Evolutionary conservation across 768 basidiomycete species (phyloP).

Genomic region (Panellus pusillus): DNA sequence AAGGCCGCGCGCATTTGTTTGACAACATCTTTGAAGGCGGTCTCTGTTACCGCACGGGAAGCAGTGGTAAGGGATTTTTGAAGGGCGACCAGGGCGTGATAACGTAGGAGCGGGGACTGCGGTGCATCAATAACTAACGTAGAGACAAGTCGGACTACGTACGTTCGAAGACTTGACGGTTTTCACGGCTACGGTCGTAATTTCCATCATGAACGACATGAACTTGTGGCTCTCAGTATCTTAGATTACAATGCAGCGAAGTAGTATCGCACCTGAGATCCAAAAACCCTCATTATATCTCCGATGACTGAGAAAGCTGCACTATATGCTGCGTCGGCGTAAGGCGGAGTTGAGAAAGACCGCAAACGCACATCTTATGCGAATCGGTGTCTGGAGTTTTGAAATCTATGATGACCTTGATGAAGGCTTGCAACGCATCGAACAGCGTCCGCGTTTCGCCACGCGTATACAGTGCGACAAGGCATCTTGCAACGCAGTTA

Average conservation of each 20-base stretch:
- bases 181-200: constrained; percentile 63
- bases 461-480: constrained; percentile 69
- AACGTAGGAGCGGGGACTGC: constrained; percentile 80
- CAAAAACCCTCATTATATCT: constrained; percentile 83
- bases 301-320: constrained; percentile 87
- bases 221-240: constrained; percentile 48
- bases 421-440: constrained; percentile 77
- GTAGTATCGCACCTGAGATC: constrained; percentile 67
- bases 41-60: constrained; percentile 82
- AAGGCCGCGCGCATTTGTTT: constrained; percentile 80
- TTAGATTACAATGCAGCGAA: background rate
- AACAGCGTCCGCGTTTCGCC: constrained; percentile 86
- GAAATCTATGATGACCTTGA: constrained; percentile 72
- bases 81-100: constrained; percentile 74
- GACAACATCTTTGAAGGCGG: constrained; percentile 72
- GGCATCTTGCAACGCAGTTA: constrained; percentile 74
- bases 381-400: constrained; percentile 65
- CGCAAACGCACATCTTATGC: constrained; percentile 59
- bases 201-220: constrained; percentile 95
- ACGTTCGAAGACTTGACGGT: constrained; percentile 74
- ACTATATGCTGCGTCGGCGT: constrained; percentile 36
- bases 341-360: background rate
- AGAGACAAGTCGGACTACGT: constrained; percentile 27
- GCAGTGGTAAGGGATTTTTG: constrained; percentile 79
- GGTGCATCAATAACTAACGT: background rate